Evolutionary conservation across 306 rosid species (phyloP), one percentile per base, ranked within the genome.

Genomic region (Cucurbita ficifolia): DNA sequence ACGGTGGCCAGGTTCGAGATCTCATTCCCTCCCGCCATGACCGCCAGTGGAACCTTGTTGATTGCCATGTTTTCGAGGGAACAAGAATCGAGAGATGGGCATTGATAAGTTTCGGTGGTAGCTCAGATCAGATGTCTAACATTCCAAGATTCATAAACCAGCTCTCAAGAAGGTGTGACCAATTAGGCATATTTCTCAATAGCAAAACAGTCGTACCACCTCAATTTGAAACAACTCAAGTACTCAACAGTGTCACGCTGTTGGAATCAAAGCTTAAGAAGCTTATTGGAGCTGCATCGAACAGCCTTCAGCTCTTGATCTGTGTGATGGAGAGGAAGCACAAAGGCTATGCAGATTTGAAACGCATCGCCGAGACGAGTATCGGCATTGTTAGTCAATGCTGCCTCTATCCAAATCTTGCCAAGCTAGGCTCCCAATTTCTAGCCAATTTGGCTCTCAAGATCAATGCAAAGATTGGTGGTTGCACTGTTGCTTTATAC

Each of bases 391-490:
- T 95, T 40, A 95, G 86, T 72, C 99, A 95, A 77, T 95, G 97
- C 84, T 91, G 99, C 86, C 75, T 95, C 63, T 95, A 91, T 79
- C 86, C 88, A 12, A 95, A 95, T 79, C 91, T 95, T 57, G 79
- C 75, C 80, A 89, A 88, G 64, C 64, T 82, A 77, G 88, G 91
- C 76, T 95, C 97, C 22, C 99, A 95, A 54, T 91, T 95, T 80
- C 78, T 95, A 80, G 96, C 96, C 19, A 95, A 95, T 56, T 78
- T 95, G 80, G 96, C 97, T 62, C 97, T 95, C 83, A 95, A 95
- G 79, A 95, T 95, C 80, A 95, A 95, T 80, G 99, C 96, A 75
- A 95, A 95, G 84, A 88, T 95, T 49, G 99, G 99, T 8, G 99
- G 99, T 18, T 89, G 97, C 92, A 95, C 99, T 1, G 97, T 89